These are phyloP conservation scores for Graphilbum ipis-grandicollis DNA, from an alignment of 2,329 filamentous ascomycete species.

Conservation along the genomic window DNA sequence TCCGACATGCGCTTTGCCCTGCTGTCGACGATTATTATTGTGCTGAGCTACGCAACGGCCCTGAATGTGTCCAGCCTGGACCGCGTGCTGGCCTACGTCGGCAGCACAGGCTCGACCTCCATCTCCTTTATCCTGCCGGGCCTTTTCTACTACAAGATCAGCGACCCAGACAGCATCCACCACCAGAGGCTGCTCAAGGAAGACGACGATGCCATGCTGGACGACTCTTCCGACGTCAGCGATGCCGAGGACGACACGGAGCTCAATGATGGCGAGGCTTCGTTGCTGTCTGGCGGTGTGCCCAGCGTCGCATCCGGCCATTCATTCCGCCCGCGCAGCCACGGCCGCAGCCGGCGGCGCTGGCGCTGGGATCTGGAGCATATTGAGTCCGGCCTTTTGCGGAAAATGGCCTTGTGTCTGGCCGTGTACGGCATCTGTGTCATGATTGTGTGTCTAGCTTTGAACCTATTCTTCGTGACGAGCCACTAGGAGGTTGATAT, in stretches of 20 bases:
- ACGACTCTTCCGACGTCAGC: constrained; percentile 8
- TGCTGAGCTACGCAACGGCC: constrained; percentile 71
- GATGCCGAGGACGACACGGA: constrained; percentile 26
- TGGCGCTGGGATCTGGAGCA: constrained; percentile 44
- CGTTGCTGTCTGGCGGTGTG: constrained; percentile 26
- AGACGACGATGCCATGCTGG: constrained; percentile 66
- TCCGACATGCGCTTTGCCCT: constrained; percentile 76
- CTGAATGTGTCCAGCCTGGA: constrained; percentile 84
- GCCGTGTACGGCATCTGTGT: constrained; percentile 72
- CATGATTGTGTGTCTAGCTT: constrained; percentile 74
- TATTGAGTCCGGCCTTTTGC: constrained; percentile 46
- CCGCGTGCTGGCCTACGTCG: constrained; percentile 85
- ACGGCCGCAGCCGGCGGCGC: constrained; percentile 32
- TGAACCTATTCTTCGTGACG: constrained; percentile 66
- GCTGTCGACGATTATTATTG: constrained; percentile 72
- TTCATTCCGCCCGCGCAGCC: constrained; percentile 18
- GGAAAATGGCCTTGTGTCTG: constrained; percentile 57
- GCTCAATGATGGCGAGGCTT: constrained; percentile 14
- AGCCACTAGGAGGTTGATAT: constrained; percentile 40
- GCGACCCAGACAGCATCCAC: constrained; percentile 67
- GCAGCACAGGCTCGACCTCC: constrained; percentile 81
- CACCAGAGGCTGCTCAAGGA: constrained; percentile 82
- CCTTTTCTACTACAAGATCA: constrained; percentile 97
- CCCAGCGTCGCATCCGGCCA: constrained; percentile 24
- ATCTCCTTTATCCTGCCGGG: constrained; percentile 96